Conservation (phyloP, 371 early-diverging fungal genomes). For the Mucor racemosus region DNA sequence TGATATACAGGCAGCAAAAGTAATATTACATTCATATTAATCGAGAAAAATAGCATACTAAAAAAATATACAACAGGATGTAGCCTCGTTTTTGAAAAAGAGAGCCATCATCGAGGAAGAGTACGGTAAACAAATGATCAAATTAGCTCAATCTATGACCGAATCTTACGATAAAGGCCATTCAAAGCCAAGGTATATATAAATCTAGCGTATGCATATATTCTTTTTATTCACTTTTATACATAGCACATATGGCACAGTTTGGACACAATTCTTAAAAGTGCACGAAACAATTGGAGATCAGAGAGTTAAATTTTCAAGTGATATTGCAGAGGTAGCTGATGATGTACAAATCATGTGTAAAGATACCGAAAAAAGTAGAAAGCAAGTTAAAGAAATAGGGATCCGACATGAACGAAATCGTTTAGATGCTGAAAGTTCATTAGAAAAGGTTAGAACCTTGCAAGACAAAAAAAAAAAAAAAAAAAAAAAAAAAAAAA, state of each 20-base stretch:
- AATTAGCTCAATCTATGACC: slow-evolving; percentile 40
- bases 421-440: slow-evolving; percentile 66
- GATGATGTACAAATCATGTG: slow-evolving; percentile 71
- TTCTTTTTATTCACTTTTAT: background rate
- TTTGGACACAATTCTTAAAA: slow-evolving; percentile 59
- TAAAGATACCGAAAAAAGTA: slow-evolving; percentile 78
- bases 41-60: background rate
- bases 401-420: slow-evolving; percentile 67
- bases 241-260: slow-evolving; percentile 57
- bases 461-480: too few species aligned
- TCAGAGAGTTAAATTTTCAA: slow-evolving; percentile 64
- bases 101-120: slow-evolving; percentile 61
- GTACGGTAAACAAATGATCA: slow-evolving; percentile 56
- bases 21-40: slow-evolving; percentile 11
- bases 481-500: background rate
- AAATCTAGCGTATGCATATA: background rate
- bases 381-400: slow-evolving; percentile 81
- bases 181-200: slow-evolving; percentile 40
- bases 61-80: slow-evolving; percentile 36
- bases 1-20: slow-evolving; percentile 47
- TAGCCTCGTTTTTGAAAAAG: slow-evolving; percentile 51
- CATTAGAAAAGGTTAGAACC: slow-evolving; percentile 70
- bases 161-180: slow-evolving; percentile 46
- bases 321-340: slow-evolving; percentile 62
- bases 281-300: slow-evolving; percentile 78